Evolutionary conservation across 495 filamentous ascomycete genomes (phyloP).

Genomic region (Achaetomiella virescens): DNA sequence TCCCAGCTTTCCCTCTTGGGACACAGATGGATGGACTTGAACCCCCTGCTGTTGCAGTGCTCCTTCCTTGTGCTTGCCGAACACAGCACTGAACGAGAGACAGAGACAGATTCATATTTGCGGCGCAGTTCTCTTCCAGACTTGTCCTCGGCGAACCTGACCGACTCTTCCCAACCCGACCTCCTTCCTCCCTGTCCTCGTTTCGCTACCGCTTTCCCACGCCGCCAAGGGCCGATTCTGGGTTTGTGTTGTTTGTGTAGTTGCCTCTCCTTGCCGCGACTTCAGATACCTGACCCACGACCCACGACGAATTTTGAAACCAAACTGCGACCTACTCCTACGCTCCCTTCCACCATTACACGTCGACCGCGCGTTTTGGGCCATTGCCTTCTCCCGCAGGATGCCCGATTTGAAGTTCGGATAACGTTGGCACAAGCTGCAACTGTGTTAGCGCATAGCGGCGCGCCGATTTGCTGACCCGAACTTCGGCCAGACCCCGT

Average conservation of each 20-base stretch:
- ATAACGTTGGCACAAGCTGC: conserved; percentile 11
- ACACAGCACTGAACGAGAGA: background rate
- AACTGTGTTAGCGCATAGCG: conserved; percentile 26
- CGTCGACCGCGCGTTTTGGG: background rate
- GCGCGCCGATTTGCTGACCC: conserved; percentile 8
- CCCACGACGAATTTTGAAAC: too few species aligned
- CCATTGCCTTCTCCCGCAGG: conserved; percentile 8
- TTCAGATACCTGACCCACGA: too few species aligned
- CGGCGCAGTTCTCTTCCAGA: background rate
- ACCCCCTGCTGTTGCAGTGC: background rate
- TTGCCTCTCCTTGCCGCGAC: background rate
- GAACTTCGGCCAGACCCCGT: background rate
- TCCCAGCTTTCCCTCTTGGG: conserved; percentile 15
- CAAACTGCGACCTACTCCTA: too few species aligned
- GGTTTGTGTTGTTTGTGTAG: background rate
- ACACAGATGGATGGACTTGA: background rate
- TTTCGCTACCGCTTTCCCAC: background rate
- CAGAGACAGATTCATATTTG: background rate
- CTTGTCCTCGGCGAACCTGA: background rate
- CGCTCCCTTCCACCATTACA: background rate
- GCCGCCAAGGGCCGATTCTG: background rate
- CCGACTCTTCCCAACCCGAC: background rate
- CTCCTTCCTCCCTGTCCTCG: background rate
- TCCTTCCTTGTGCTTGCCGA: background rate
- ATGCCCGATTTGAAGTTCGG: conserved; percentile 15